These are phyloP conservation scores for Tuber aestivum DNA, from an alignment of 495 filamentous ascomycete genomes.

Conservation along the genomic window DNA sequence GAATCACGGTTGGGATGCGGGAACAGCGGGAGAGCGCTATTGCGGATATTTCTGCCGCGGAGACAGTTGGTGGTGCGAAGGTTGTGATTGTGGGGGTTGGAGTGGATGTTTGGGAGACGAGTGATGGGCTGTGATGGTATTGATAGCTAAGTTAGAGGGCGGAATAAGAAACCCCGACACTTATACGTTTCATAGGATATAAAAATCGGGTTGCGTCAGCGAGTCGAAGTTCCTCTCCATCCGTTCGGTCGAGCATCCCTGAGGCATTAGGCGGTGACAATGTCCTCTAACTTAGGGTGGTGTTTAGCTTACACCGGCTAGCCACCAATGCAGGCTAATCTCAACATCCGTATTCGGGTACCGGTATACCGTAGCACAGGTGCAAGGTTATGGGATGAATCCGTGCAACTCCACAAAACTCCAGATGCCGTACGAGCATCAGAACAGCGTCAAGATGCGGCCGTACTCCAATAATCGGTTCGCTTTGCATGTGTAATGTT, in stretches of 20 bases:
- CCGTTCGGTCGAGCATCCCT: neutral
- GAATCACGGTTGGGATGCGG: constrained; percentile 38
- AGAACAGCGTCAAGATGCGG: neutral
- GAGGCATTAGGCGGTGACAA: neutral
- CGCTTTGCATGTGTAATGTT: neutral
- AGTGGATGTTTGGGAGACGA: constrained; percentile 48
- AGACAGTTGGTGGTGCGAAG: constrained; percentile 5
- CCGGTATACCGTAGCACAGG: neutral
- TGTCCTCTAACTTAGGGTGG: neutral
- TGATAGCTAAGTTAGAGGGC: neutral
- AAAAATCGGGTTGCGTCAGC: neutral
- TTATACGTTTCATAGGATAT: neutral
- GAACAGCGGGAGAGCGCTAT: constrained; percentile 62
- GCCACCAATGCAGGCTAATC: neutral
- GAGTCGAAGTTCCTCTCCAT: neutral
- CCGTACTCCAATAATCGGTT: neutral
- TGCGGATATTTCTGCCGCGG: constrained; percentile 28
- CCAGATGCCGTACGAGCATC: neutral
- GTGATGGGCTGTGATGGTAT: neutral
- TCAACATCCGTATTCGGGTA: neutral
- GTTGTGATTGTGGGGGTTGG: constrained; percentile 51
- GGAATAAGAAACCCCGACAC: neutral
- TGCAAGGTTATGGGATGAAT: neutral
- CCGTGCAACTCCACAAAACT: neutral
- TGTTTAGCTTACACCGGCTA: neutral